A percentile compares a stretch with the other conserved stretches of the same genome.
Conservation (phyloP, 139 green algal species). For the Micromonas commoda region DNA sequence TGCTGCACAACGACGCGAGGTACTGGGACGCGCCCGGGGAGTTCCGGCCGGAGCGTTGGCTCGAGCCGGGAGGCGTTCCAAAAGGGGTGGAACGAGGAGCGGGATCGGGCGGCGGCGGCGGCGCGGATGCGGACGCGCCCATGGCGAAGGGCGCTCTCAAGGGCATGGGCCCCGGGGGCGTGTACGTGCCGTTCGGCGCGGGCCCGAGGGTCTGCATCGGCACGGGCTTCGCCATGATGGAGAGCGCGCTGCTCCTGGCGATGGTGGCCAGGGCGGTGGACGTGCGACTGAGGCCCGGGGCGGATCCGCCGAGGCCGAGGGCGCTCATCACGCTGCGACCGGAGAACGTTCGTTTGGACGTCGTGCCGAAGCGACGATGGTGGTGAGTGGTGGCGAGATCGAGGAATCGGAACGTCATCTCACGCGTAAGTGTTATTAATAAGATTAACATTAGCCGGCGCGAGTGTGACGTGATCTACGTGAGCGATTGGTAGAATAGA, state of each 20-base stretch:
- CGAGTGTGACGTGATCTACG: background rate
- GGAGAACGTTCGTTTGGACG: background rate
- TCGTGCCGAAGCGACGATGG: background rate
- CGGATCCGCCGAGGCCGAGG: background rate
- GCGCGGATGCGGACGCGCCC: background rate
- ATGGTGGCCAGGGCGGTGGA: background rate
- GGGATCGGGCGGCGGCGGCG: too few relatives aligned
- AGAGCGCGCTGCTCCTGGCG: constrained; percentile 68
- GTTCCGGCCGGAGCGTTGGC: constrained; percentile 61
- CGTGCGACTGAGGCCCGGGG: background rate
- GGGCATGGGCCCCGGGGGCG: constrained; percentile 56
- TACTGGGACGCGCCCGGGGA: constrained; percentile 39
- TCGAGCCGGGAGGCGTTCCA: constrained; percentile 36
- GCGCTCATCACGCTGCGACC: constrained; percentile 9
- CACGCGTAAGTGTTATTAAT: background rate
- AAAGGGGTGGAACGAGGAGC: too few relatives aligned
- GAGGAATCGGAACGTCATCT: background rate
- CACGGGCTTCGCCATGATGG: constrained; percentile 82
- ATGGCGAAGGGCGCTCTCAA: constrained; percentile 29
- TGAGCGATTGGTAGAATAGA: too few relatives aligned
- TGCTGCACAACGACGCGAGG: constrained; percentile 64
- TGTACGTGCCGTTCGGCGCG: constrained; percentile 46
- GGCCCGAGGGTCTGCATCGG: constrained; percentile 76
- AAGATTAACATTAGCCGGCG: background rate
- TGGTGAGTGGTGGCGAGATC: background rate